Base-by-base conservation (phyloP, 768 basidiomycete species). In the Pulveroboletus frians region DNA sequence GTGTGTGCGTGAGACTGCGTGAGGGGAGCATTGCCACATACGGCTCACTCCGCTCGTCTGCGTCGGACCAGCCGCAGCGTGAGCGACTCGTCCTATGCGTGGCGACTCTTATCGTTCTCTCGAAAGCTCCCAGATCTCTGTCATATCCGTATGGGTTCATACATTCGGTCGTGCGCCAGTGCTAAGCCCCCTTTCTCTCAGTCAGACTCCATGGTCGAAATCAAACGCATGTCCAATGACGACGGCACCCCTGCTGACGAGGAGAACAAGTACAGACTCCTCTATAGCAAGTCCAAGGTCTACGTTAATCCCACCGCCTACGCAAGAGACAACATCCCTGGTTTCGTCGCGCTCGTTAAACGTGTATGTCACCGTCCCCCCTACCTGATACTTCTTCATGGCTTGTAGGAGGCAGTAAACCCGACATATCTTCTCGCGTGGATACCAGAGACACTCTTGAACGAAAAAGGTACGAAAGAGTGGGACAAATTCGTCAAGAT, bases 291-390 rank as follows among this genome's bases (percentile, higher is more conserved):
- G 66, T 90, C 87, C 36, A 94, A 93, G 66, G 95, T 97, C 39
- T 93, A 95, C 63, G 84, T 99, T 38, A 91, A 97, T 58, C 96
- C 96, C 0, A 95, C 93, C 3, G 83, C 87, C 3, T 94, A 92
- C 65, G 76, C 87, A 2, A 78, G 87, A 60, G 96, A 98, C 68
- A 95, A 97, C 67, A 89, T 97, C 31, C 83, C 91, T 3, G 96
- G 96, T 1, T 98, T 95, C 65, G 83, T 93, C 7, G 84, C 88
- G 14, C 76, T 99, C 49, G 93, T 98, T 17, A 91, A 92, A 73
- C 79, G 86, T 60, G 92, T 92, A 56, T 46, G 84, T 73, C 5
- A 47, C 46, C 54, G 45, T 48, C 44, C 9, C 35, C 32, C 35
- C 40, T 40, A 42, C 42, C 38, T 45, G 34, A 35, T 48, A 31